phyloP scores from a whole-genome alignment of 495 filamentous ascomycete genomes.

The Penicillium bovifimosum region DNA sequence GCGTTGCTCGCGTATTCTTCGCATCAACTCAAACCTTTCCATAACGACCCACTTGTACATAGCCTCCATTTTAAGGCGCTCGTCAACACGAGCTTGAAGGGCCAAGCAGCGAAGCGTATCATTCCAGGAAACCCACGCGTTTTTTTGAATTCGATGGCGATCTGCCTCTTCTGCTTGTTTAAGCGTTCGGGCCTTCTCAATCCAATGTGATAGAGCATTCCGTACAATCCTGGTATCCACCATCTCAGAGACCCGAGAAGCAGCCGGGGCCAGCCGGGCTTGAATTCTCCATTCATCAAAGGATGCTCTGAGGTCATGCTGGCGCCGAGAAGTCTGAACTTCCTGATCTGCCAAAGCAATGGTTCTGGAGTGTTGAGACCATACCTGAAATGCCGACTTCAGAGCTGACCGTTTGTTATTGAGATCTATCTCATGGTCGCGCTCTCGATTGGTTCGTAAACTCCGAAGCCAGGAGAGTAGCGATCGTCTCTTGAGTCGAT shows the following conservation, averaged over 20 bases:
- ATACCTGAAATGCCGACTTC: conserved; percentile 27
- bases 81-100: conserved; percentile 49
- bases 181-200: conserved; percentile 41
- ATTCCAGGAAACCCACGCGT: conserved; percentile 62
- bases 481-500: conserved; percentile 41
- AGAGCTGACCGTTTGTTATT: conserved; percentile 24
- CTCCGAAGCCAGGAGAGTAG: conserved; percentile 43
- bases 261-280: conserved; percentile 44
- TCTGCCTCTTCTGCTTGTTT: conserved; percentile 53
- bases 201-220: conserved; percentile 48
- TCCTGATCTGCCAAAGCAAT: conserved; percentile 26
- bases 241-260: conserved; percentile 39
- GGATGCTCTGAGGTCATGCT: conserved; percentile 24
- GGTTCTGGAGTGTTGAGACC: conserved; percentile 26
- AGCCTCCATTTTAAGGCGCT: conserved; percentile 51
- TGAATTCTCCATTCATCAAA: conserved; percentile 39
- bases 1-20: conserved; percentile 46
- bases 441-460: conserved; percentile 40
- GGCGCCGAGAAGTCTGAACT: conserved; percentile 29
- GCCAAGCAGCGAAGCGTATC: conserved; percentile 54
- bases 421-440: conserved; percentile 35
- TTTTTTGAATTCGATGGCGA: conserved; percentile 47
- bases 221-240: conserved; percentile 45
- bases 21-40: conserved; percentile 48
- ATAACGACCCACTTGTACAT: conserved; percentile 62